Percentiles rank a stretch among this genome's conserved stretches.
Evolutionary conservation across 106 monocot species (phyloP).

Genomic region (Dendrobium chrysotoxum): DNA sequence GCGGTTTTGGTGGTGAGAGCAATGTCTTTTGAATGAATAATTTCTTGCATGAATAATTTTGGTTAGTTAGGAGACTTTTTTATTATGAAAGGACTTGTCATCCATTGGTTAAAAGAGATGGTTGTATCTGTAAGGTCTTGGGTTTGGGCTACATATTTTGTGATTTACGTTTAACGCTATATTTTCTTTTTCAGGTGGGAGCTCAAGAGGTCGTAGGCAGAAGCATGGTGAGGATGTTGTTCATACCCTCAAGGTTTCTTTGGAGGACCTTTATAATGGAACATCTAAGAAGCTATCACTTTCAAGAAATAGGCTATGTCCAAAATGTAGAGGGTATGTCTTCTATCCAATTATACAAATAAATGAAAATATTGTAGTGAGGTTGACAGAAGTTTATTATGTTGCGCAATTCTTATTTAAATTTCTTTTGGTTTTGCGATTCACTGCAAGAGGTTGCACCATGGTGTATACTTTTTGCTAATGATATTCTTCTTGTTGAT

Average conservation of each 20-base stretch:
- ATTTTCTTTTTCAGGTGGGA: slow-evolving; percentile 29
- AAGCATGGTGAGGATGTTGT: slow-evolving; percentile 48
- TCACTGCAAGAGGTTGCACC: too few relatives aligned
- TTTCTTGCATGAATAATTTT: background rate
- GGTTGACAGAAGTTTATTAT: background rate
- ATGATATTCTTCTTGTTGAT: too few relatives aligned
- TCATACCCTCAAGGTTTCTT: slow-evolving; percentile 36
- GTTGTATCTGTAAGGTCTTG: too few relatives aligned
- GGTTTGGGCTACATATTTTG: too few relatives aligned
- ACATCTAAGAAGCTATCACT: slow-evolving; percentile 41
- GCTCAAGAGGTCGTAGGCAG: slow-evolving; percentile 37
- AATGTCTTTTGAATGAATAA: background rate
- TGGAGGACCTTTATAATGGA: slow-evolving; percentile 65
- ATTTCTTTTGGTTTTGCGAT: background rate
- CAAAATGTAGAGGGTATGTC: slow-evolving; percentile 57
- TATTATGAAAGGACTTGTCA: too few relatives aligned
- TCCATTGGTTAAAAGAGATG: too few relatives aligned
- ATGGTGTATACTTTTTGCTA: too few relatives aligned
- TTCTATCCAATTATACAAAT: background rate
- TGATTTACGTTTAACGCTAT: background rate
- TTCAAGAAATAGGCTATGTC: slow-evolving; percentile 39
- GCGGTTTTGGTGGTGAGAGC: slow-evolving; percentile 32
- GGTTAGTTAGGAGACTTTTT: background rate
- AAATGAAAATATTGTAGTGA: background rate
- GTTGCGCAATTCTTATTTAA: background rate